Percentiles rank a stretch among this genome's conserved stretches.
Evolutionary conservation across 169 alveolate genomes (phyloP).

Genomic region (Eimeria acervulina): DNA sequence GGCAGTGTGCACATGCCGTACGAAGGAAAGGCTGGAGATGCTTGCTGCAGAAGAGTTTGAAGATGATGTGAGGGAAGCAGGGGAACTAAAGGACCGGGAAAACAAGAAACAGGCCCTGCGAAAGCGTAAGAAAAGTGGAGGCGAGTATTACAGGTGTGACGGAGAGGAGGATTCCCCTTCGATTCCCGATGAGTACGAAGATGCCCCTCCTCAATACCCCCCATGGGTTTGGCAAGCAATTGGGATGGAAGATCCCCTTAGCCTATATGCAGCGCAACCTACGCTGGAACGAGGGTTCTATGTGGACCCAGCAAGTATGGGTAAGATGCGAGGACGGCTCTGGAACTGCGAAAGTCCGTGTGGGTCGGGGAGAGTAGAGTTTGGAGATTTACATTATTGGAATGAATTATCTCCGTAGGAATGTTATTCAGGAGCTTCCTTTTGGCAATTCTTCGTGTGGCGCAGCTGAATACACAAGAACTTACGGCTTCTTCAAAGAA

Average conservation of each 20-base stretch:
- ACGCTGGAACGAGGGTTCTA: not conserved
- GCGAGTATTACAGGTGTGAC: not conserved
- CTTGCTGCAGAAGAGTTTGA: conserved; percentile 54
- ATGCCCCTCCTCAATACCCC: conserved; percentile 62
- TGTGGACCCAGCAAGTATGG: conserved; percentile 52
- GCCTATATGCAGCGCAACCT: conserved; percentile 1
- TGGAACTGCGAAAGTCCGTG: not conserved
- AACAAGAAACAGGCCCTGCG: not conserved
- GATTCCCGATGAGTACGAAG: not conserved
- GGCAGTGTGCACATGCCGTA: conserved; percentile 35
- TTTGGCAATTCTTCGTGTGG: not conserved
- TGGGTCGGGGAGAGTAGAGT: not conserved
- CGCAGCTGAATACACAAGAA: conserved; percentile 26
- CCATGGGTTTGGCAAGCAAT: conserved; percentile 62
- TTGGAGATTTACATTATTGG: not conserved
- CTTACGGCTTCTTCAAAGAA: not conserved
- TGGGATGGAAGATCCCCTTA: conserved; percentile 29
- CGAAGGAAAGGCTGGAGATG: conserved; percentile 41
- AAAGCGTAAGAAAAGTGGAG: not conserved
- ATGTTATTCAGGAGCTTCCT: not conserved
- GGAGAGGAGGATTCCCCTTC: not conserved
- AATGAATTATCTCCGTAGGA: not conserved
- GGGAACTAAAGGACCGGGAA: not conserved
- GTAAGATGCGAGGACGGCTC: not conserved
- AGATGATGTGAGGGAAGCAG: conserved; percentile 42